phyloP scores from a whole-genome alignment of 441 rosid genomes.

The Pelargonium australe region DNA sequence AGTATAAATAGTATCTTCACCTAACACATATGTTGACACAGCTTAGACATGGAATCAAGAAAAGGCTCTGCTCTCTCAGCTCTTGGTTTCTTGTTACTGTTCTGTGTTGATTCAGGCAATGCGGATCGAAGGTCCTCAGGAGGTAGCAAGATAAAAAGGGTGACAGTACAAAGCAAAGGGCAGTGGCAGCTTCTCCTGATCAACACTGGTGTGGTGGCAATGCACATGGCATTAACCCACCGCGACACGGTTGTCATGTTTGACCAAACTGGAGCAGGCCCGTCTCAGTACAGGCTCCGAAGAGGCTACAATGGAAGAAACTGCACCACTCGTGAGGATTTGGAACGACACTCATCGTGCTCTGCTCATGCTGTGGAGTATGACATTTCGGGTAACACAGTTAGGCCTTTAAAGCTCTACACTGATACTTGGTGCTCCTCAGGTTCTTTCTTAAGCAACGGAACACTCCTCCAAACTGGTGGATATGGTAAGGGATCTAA shows the following conservation, averaged over 20 bases:
- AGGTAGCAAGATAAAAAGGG: not conserved
- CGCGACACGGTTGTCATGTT: slow-evolving; percentile 28
- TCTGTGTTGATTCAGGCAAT: not conserved
- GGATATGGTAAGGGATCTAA: slow-evolving; percentile 23
- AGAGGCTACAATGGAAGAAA: slow-evolving; percentile 17
- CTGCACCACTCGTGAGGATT: slow-evolving; percentile 19
- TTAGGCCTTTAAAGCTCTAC: slow-evolving; percentile 25
- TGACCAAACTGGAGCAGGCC: slow-evolving; percentile 31
- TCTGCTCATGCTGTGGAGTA: slow-evolving; percentile 26
- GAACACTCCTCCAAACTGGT: slow-evolving; percentile 25
- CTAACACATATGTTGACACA: too few species aligned
- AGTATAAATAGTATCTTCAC: too few species aligned
- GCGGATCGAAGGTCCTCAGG: slow-evolving; percentile 10
- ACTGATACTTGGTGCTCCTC: slow-evolving; percentile 32
- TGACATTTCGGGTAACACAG: slow-evolving; percentile 16
- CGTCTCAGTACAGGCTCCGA: slow-evolving; percentile 21
- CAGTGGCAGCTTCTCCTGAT: slow-evolving; percentile 30
- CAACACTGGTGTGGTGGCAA: slow-evolving; percentile 27
- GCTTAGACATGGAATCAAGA: not conserved
- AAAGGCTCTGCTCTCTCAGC: not conserved
- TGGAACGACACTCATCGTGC: slow-evolving; percentile 20
- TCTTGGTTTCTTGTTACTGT: not conserved
- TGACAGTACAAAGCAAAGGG: slow-evolving; percentile 5
- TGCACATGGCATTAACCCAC: slow-evolving; percentile 35
- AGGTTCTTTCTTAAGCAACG: slow-evolving; percentile 26